Evolutionary conservation across 139 green algal species (phyloP).

Genomic region (Volvox africanus): DNA sequence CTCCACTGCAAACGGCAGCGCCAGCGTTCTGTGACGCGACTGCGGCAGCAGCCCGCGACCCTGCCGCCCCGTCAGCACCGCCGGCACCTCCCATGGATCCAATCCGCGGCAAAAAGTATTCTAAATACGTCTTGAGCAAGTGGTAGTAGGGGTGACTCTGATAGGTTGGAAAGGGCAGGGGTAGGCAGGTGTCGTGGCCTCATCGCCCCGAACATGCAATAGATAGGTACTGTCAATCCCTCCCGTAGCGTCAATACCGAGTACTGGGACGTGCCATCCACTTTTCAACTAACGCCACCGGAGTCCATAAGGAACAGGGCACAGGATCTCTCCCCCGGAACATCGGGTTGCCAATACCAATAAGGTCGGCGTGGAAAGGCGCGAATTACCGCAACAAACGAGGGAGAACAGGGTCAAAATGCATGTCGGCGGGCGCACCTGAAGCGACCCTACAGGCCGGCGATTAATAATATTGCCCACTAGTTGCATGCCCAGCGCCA

Average conservation of each 20-base stretch:
- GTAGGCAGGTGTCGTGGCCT: neutral
- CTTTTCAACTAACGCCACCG: too few species aligned
- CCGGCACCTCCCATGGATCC: neutral
- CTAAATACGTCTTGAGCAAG: constrained; percentile 76
- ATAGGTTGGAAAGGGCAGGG: neutral
- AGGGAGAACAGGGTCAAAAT: too few species aligned
- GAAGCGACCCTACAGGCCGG: constrained; percentile 5
- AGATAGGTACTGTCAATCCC: too few species aligned
- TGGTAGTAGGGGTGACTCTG: constrained; percentile 74
- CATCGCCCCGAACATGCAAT: too few species aligned
- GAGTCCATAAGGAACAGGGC: too few species aligned
- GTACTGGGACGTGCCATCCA: too few species aligned
- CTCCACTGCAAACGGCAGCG: neutral
- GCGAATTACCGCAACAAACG: too few species aligned
- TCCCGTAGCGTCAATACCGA: too few species aligned
- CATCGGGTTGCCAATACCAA: too few species aligned
- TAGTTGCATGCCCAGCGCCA: constrained; percentile 22
- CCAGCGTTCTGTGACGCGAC: neutral
- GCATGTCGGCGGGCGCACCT: neutral
- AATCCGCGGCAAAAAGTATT: constrained; percentile 73
- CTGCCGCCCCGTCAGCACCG: neutral
- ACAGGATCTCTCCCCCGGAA: too few species aligned
- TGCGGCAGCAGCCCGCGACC: neutral
- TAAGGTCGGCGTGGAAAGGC: too few species aligned
- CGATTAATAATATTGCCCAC: constrained; percentile 27